Evolutionary conservation across 805 yeast genomes (phyloP), one percentile per base, ranked within the genome.

Genomic region (Jamesozyma piceae): DNA sequence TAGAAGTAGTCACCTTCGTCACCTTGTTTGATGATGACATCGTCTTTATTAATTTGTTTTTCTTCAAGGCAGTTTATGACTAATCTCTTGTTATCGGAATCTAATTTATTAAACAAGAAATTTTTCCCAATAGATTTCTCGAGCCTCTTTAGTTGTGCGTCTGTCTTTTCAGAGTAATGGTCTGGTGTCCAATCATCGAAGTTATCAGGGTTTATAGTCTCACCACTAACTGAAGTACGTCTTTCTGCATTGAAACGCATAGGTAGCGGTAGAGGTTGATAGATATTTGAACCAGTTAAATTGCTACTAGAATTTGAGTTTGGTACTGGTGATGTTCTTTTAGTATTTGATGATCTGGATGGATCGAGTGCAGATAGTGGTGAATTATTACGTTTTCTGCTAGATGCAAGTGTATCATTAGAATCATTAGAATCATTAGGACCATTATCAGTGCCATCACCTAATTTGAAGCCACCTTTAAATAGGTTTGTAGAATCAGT

Each of bases 211-310:
- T 83, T 81, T 54, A 83, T 62, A 2, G 92, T 82, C 64, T 88
- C 97, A 4, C 95, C 96, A 43, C 88, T 78, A 13, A 88, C 96
- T 18, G 94, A 82, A 3, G 88, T 83, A 67, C 97, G 78, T 68
- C 96, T 78, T 60, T 80, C 75, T 41, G 85, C 87, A 60, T 80
- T 83, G 63, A 81, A 82, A 41, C 75, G 71, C 43, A 71, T 8
- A 14, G 50, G 50, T 33, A 39, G 20, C 14, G 39, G 39, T 14
- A 17, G 4, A 3, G 35, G 29, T 10, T 35, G 37, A 9, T 26
- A 8, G n/a, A 13, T 5, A 10, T 13, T 28, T 15, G n/a, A 15
- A 11, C 4, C 9, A n/a, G 6, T 15, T 5, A 4, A 6, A 15
- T 9, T 17, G 26, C 9, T 5, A 24, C 15, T 26, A 13, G 22